These are phyloP conservation scores for Tetrastigma voinierianum DNA, from an alignment of 164 flowering plant species.

Conservation along the genomic window DNA sequence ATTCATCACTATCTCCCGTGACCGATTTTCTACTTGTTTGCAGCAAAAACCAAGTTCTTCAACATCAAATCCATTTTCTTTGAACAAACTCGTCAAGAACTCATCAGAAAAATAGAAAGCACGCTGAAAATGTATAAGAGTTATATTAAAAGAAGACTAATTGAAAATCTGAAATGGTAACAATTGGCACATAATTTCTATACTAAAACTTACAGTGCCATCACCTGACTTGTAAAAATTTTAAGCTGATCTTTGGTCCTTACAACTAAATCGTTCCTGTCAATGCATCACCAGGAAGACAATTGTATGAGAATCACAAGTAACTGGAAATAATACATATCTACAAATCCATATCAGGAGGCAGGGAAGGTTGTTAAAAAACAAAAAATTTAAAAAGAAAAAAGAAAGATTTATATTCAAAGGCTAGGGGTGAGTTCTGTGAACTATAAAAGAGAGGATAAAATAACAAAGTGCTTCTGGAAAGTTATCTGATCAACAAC, in stretches of 20 bases:
- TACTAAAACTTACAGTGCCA: conserved; percentile 81
- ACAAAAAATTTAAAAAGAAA: too few relatives aligned
- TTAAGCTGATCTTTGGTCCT: conserved; percentile 93
- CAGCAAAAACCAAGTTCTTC: conserved; percentile 70
- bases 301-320: too few relatives aligned
- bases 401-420: too few relatives aligned
- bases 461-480: too few relatives aligned
- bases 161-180: not conserved
- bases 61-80: conserved; percentile 63
- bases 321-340: too few relatives aligned
- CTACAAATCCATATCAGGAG: too few relatives aligned
- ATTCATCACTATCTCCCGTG: conserved; percentile 86
- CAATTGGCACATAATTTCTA: not conserved
- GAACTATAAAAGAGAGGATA: too few relatives aligned
- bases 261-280: conserved; percentile 78
- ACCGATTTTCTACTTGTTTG: conserved; percentile 94
- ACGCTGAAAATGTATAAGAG: conserved; percentile 49
- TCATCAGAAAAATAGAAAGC: conserved; percentile 94
- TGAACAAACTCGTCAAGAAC: conserved; percentile 62
- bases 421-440: too few relatives aligned
- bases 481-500: too few relatives aligned
- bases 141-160: not conserved
- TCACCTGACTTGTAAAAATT: conserved; percentile 98
- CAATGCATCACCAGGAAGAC: not conserved
- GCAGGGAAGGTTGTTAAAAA: too few relatives aligned